phyloP scores from a whole-genome alignment of 1,139 yeast genomes.

The Saccharomyces hybrid region DNA sequence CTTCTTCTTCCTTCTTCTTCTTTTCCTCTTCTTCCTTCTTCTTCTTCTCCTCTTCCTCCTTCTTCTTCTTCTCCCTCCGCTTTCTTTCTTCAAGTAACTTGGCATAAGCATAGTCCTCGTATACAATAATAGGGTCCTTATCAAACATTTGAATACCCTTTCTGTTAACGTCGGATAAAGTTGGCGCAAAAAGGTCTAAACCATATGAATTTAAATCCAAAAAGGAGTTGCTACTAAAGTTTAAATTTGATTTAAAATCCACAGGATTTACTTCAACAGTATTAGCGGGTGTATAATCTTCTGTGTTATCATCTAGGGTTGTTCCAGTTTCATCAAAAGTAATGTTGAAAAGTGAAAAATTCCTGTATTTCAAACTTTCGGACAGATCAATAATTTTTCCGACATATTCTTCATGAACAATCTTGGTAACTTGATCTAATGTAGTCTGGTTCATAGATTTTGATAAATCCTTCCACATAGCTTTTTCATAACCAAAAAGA shows the following conservation, averaged over 20 bases:
- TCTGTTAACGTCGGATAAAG: constrained; percentile 1
- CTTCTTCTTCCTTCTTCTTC: not conserved
- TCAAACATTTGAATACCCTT: constrained; percentile 4
- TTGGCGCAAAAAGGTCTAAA: not conserved
- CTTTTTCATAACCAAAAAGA: constrained; percentile 13
- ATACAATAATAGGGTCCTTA: not conserved
- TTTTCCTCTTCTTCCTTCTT: not conserved
- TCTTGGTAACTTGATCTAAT: not conserved
- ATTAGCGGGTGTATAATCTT: not conserved
- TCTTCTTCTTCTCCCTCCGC: not conserved
- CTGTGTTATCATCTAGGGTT: not conserved
- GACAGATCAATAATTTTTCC: not conserved
- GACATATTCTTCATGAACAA: not conserved
- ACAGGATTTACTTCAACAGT: not conserved
- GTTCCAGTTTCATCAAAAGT: not conserved
- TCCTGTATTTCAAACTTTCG: not conserved
- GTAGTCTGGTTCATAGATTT: constrained; percentile 3
- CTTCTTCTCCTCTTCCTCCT: not conserved
- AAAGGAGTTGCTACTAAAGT: not conserved
- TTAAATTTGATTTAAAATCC: not conserved
- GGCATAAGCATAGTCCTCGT: not conserved
- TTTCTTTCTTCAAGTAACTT: not conserved
- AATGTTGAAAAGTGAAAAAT: not conserved
- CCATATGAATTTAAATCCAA: not conserved
- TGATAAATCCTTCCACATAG: constrained; percentile 13